Conservation (phyloP, 768 basidiomycete species). For the Russula virescens region DNA sequence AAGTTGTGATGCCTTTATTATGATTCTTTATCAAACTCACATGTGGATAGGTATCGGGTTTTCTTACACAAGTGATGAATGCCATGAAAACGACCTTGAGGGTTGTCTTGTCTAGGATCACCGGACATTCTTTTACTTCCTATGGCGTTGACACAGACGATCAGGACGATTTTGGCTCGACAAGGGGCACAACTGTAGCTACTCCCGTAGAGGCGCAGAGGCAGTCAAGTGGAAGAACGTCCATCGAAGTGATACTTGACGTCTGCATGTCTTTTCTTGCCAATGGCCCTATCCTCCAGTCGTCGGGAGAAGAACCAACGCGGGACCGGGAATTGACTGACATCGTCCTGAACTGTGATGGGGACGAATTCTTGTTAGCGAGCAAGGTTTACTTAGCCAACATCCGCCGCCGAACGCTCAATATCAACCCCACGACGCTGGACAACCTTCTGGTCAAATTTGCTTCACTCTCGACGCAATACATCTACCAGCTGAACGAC, state of each 20-base stretch:
- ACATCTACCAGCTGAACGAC: slow-evolving; percentile 51
- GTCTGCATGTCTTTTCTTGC: slow-evolving; percentile 58
- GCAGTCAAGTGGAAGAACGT: slow-evolving; percentile 28
- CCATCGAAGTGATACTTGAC: slow-evolving; percentile 38
- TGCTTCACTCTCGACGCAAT: slow-evolving; percentile 44
- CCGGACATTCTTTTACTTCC: slow-evolving; percentile 22
- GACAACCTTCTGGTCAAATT: slow-evolving; percentile 51
- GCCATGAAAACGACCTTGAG: slow-evolving; percentile 41
- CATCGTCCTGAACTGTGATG: slow-evolving; percentile 42
- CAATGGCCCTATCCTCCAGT: slow-evolving; percentile 57
- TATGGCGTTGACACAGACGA: slow-evolving; percentile 37
- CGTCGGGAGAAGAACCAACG: slow-evolving; percentile 49
- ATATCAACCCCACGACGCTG: slow-evolving; percentile 45
- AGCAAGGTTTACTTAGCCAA: slow-evolving; percentile 52
- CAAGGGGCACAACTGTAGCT: slow-evolving; percentile 35
- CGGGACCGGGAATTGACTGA: slow-evolving; percentile 58
- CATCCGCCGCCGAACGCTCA: slow-evolving; percentile 49
- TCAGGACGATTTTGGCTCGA: slow-evolving; percentile 53
- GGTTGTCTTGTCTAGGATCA: slow-evolving; percentile 31
- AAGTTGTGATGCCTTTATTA: slow-evolving; percentile 35
- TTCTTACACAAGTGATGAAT: slow-evolving; percentile 31
- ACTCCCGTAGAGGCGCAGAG: slow-evolving; percentile 31
- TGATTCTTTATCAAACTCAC: background rate
- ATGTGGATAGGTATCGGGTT: slow-evolving; percentile 47
- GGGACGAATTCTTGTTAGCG: slow-evolving; percentile 53